A percentile compares a stretch with the other conserved stretches of the same genome.
phyloP scores from a whole-genome alignment of 139 green algal species.

The Chlorokybus atmophyticus region DNA sequence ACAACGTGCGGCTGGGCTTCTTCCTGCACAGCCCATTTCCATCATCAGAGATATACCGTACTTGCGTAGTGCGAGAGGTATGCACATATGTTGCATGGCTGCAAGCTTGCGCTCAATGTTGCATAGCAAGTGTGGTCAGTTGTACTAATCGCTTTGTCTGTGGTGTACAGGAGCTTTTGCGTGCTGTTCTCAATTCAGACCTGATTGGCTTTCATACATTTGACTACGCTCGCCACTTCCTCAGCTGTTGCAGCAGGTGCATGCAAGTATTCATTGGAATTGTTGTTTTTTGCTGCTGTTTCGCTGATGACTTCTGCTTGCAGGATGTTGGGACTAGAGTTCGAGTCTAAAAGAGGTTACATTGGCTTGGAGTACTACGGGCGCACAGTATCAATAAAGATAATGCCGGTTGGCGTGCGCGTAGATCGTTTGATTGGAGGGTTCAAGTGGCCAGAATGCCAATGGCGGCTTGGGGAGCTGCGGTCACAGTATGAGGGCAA shows the following conservation, averaged over 20 bases:
- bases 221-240: conserved; percentile 96
- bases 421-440: conserved; percentile 60
- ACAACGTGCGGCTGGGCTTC: conserved; percentile 36
- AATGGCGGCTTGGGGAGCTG: conserved; percentile 82
- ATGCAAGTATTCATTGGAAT: background rate
- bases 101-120: no score
- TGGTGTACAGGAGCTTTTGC: conserved; percentile 75
- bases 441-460: conserved; percentile 71
- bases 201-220: conserved; percentile 97
- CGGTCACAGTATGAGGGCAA: conserved; percentile 44
- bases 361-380: conserved; percentile 96
- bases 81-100: no score
- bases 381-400: conserved; percentile 84
- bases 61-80: conserved; percentile 73
- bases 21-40: conserved; percentile 85
- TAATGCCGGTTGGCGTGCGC: conserved; percentile 91
- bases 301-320: no score
- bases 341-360: conserved; percentile 65
- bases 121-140: no score
- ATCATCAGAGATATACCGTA: conserved; percentile 91
- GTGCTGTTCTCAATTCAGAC: conserved; percentile 86
- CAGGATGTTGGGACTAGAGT: conserved; percentile 85
- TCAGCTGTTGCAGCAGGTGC: conserved; percentile 75
- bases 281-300: background rate
- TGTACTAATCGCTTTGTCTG: no score